A percentile compares a stretch with the other conserved stretches of the same genome.
Conservation (phyloP, 2,329 filamentous ascomycete genomes). For the Sodiomyces alkalinus region DNA sequence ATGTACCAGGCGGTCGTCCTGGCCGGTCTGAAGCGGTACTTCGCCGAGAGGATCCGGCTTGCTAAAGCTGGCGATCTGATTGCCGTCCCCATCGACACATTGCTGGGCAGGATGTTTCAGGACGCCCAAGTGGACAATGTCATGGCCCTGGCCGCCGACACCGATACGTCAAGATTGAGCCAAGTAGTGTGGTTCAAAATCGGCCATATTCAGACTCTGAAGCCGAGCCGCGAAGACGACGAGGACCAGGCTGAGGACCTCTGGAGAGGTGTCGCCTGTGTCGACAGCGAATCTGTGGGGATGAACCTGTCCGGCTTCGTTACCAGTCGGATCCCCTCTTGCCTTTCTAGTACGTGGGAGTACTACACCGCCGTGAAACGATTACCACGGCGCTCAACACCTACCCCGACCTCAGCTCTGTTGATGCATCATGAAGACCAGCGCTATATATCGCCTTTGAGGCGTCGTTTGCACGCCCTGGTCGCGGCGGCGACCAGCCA, state of each 20-base stretch:
- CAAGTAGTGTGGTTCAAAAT: constrained; percentile 88
- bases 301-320: constrained; percentile 88
- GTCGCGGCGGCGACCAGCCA: constrained; percentile 80
- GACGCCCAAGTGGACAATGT: constrained; percentile 65
- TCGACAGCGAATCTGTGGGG: constrained; percentile 74
- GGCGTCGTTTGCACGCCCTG: constrained; percentile 64
- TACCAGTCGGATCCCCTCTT: constrained; percentile 63
- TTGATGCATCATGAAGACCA: constrained; percentile 30
- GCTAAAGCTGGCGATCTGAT: constrained; percentile 80
- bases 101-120: constrained; percentile 67
- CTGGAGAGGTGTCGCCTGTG: constrained; percentile 76
- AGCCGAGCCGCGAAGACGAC: constrained; percentile 32
- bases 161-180: constrained; percentile 25
- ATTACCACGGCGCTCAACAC: constrained; percentile 33
- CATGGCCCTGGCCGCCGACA: constrained; percentile 32
- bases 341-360: constrained; percentile 66
- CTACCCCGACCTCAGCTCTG: constrained; percentile 16
- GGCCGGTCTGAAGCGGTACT: constrained; percentile 74
- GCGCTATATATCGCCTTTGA: constrained; percentile 41
- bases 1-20: constrained; percentile 75
- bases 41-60: constrained; percentile 67
- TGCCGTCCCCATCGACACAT: constrained; percentile 76
- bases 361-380: constrained; percentile 74
- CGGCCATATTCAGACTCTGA: constrained; percentile 50
- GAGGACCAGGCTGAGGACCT: constrained; percentile 49